phyloP scores from a whole-genome alignment of 495 filamentous ascomycete species.

The Aspergillus indologenus region DNA sequence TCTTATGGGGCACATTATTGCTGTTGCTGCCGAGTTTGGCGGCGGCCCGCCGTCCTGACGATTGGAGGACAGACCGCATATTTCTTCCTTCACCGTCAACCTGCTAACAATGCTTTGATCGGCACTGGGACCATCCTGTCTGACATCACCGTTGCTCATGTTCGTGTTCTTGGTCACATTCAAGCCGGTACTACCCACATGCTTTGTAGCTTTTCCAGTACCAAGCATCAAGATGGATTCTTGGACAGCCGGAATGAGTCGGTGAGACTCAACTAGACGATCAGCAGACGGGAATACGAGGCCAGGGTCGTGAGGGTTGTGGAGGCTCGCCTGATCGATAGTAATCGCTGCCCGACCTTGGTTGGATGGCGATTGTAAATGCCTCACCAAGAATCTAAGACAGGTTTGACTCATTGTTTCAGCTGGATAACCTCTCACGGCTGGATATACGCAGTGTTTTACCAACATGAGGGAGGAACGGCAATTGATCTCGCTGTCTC shows the following conservation, averaged over 20 bases:
- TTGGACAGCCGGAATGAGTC: neutral
- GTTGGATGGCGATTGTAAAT: too few relatives aligned
- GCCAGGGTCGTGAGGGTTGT: slow-evolving; percentile 3
- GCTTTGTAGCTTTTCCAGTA: neutral
- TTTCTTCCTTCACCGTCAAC: neutral
- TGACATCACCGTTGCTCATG: neutral
- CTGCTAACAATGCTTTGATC: neutral
- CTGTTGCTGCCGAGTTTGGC: neutral
- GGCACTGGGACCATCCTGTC: neutral
- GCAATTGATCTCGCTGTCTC: too few relatives aligned
- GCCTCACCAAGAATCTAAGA: too few relatives aligned
- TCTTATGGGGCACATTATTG: neutral
- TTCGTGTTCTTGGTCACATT: neutral
- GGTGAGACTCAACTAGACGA: slow-evolving; percentile 5
- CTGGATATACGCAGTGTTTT: too few relatives aligned
- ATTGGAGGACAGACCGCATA: neutral
- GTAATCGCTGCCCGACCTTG: too few relatives aligned
- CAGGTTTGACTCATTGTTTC: too few relatives aligned
- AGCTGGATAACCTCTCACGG: too few relatives aligned
- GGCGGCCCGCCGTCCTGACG: neutral
- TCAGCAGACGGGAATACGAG: slow-evolving; percentile 21
- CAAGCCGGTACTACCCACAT: neutral
- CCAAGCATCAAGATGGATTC: neutral
- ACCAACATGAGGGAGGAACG: too few relatives aligned
- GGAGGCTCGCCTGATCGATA: neutral